phyloP scores from a whole-genome alignment of 495 filamentous ascomycete genomes.

The Daldinia bambusicola region DNA sequence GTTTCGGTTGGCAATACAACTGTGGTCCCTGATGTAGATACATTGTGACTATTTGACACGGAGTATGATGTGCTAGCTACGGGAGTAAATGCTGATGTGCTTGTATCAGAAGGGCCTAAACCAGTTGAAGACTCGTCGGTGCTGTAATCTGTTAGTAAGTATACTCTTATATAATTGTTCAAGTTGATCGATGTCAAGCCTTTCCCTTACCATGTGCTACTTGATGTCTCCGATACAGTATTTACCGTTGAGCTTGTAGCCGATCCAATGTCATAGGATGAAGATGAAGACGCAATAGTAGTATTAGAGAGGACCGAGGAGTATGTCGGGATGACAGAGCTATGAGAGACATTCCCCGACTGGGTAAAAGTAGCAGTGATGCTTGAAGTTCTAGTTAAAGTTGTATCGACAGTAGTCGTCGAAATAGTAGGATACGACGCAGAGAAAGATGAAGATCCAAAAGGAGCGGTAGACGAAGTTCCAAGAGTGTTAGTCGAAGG shows the following conservation, averaged over 20 bases:
- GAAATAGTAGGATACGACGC: neutral
- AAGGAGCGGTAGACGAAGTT: constrained; percentile 16
- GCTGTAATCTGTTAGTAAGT: constrained; percentile 25
- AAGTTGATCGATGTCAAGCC: neutral
- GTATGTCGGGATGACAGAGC: constrained; percentile 10
- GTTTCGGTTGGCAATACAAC: neutral
- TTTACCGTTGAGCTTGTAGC: constrained; percentile 11
- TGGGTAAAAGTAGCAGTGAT: constrained; percentile 8
- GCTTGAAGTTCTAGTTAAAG: constrained; percentile 24
- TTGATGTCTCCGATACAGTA: constrained; percentile 4
- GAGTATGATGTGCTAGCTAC: neutral
- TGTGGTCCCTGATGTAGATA: neutral
- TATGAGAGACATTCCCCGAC: constrained; percentile 13
- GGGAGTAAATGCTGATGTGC: neutral
- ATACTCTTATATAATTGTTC: neutral
- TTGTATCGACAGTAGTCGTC: constrained; percentile 11
- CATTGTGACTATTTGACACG: neutral
- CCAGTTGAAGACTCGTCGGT: constrained; percentile 27
- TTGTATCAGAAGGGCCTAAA: neutral
- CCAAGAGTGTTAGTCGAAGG: constrained; percentile 32
- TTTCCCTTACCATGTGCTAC: constrained; percentile 31
- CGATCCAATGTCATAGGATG: constrained; percentile 13
- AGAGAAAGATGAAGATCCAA: constrained; percentile 16
- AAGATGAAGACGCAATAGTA: neutral
- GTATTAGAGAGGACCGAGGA: neutral